Evolutionary conservation across 176 grass and related monocot species (phyloP).

Genomic region (Alopecurus myosuroides): DNA sequence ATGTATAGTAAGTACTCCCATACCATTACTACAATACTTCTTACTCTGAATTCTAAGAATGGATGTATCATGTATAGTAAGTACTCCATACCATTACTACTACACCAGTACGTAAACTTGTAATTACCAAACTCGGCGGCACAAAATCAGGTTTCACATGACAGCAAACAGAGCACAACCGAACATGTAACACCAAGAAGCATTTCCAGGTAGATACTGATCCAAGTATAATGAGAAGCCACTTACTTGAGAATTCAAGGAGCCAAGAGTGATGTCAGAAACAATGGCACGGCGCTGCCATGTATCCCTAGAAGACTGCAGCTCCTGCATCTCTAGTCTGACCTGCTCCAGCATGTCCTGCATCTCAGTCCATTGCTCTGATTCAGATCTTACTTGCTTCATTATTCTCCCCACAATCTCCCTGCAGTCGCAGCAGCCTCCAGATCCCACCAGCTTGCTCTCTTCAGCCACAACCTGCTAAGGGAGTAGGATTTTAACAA

Average conservation of each 20-base stretch:
- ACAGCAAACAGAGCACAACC: neutral
- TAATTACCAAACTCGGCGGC: neutral
- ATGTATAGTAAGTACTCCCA: too few species aligned
- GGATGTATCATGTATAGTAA: neutral
- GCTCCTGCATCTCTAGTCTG: slow-evolving; percentile 79
- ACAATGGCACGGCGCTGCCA: slow-evolving; percentile 74
- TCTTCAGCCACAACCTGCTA: slow-evolving; percentile 35
- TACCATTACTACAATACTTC: neutral
- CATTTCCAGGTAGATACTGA: neutral
- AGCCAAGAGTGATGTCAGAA: slow-evolving; percentile 62
- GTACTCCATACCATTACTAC: neutral
- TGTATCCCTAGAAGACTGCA: slow-evolving; percentile 62
- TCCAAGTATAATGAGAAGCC: neutral
- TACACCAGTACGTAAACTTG: neutral
- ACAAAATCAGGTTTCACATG: neutral
- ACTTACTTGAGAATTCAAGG: slow-evolving; percentile 78
- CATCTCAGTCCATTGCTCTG: slow-evolving; percentile 93
- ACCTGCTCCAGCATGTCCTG: slow-evolving; percentile 94
- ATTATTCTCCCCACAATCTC: slow-evolving; percentile 71
- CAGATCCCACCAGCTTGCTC: slow-evolving; percentile 27
- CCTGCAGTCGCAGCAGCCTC: slow-evolving; percentile 72
- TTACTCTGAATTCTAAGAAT: neutral
- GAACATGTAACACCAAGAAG: neutral
- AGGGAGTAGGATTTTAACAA: neutral
- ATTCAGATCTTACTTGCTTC: slow-evolving; percentile 86